Evolutionary conservation across 2,329 filamentous ascomycete genomes (phyloP).

Genomic region (Penicillium italicum): DNA sequence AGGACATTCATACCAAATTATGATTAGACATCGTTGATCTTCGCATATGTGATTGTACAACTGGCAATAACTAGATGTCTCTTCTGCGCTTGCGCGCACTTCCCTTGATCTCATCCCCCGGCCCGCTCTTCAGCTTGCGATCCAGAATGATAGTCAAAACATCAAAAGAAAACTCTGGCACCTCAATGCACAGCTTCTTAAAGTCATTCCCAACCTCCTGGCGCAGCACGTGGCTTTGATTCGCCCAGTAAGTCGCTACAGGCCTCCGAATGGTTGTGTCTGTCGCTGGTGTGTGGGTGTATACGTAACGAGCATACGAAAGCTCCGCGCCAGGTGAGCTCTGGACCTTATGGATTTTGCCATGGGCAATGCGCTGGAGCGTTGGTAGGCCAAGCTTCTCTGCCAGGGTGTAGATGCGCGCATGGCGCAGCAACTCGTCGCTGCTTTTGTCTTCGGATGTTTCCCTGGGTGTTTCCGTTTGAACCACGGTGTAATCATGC

Average conservation of each 20-base stretch:
- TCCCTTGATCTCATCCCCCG: constrained; percentile 34
- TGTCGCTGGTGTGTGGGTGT: constrained; percentile 66
- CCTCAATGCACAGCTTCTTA: constrained; percentile 78
- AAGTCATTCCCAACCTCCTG: constrained; percentile 86
- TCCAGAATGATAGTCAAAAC: constrained; percentile 63
- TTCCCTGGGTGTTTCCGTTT: constrained; percentile 58
- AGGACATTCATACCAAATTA: neutral
- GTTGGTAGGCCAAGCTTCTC: constrained; percentile 67
- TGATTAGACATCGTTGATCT: neutral
- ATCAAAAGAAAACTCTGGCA: constrained; percentile 88
- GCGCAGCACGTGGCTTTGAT: constrained; percentile 72
- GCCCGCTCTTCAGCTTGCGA: constrained; percentile 42
- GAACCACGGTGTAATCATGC: constrained; percentile 74
- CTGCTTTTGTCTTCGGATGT: constrained; percentile 70
- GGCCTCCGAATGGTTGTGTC: constrained; percentile 74
- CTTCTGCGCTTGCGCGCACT: constrained; percentile 41
- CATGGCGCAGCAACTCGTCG: constrained; percentile 80
- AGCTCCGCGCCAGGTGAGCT: constrained; percentile 87
- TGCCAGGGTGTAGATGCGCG: constrained; percentile 82
- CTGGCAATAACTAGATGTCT: constrained; percentile 20
- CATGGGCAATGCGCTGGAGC: constrained; percentile 73
- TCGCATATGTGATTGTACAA: neutral
- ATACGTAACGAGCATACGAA: constrained; percentile 85
- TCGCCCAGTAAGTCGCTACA: constrained; percentile 88
- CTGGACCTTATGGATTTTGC: constrained; percentile 89